phyloP scores from a whole-genome alignment of 78 protist genomes.

The Paratrimastix pyriformis region DNA sequence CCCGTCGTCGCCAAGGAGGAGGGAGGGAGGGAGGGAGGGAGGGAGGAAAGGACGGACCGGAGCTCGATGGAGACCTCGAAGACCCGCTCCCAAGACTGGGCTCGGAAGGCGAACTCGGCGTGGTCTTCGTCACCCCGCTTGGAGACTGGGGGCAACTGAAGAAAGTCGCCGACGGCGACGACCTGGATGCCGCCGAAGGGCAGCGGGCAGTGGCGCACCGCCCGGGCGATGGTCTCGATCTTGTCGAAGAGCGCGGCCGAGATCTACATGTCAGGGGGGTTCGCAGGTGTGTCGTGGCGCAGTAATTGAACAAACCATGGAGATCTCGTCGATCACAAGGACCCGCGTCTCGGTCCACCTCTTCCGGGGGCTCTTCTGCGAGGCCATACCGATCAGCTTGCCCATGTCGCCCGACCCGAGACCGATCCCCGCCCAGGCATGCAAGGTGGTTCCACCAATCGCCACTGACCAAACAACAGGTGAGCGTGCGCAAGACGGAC shows the following conservation, averaged over 20 bases:
- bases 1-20: background rate
- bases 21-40: background rate
- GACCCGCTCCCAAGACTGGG: background rate
- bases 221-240: slow-evolving; percentile 33
- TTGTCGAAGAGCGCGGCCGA: slow-evolving; percentile 53
- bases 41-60: too few relatives aligned
- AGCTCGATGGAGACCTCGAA: background rate
- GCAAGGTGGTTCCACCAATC: slow-evolving; percentile 4
- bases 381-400: too few relatives aligned
- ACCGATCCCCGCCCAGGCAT: slow-evolving; percentile 19
- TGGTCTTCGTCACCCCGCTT: too few relatives aligned
- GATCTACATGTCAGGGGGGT: too few relatives aligned
- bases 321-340: slow-evolving; percentile 74
- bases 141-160: slow-evolving; percentile 74
- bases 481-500: too few relatives aligned
- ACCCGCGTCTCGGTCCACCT: too few relatives aligned
- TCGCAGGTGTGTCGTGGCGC: too few relatives aligned
- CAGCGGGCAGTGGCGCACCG: slow-evolving; percentile 22
- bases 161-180: slow-evolving; percentile 65
- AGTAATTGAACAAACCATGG: too few relatives aligned
- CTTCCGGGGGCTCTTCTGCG: too few relatives aligned
- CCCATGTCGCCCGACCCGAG: too few relatives aligned
- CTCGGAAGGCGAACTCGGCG: background rate
- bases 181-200: slow-evolving; percentile 78
- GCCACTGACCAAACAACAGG: background rate